Evolutionary conservation across 441 rosid species (phyloP), one percentile per base, ranked within the genome.

Genomic region (Gossypium lobatum): DNA sequence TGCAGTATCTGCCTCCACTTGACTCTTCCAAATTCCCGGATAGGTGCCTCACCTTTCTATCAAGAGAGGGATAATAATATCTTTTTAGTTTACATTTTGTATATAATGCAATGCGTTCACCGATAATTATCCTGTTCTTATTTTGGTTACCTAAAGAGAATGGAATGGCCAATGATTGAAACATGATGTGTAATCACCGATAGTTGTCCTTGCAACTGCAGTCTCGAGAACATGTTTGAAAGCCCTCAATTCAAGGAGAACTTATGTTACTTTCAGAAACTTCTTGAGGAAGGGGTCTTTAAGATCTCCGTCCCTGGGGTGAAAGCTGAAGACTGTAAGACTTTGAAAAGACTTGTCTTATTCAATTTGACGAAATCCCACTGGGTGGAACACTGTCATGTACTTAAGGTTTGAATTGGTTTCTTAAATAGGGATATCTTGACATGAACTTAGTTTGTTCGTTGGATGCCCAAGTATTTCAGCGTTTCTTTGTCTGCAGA

Each of bases 221-320:
- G 99, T 87, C 84, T 90, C 71, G 67, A 79, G 83, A 78, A 73
- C 83, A 83, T 91, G 98, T 95, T 91, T 46, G 86, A 85, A 75
- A 89, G 95, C 83, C 83, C 77, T 78, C 96, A 89, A 70, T 93
- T 90, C 84, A 89, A 88, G 93, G 97, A 93, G 82, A 90, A 91
- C 79, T 77, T 89, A 77, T 79, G 82, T 78, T 85, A 84, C 82
- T 88, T 90, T 70, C 93, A 91, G 80, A 79, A 85, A 70, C 85
- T 95, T 78, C 91, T 91, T 53, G 85, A 80, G 31, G 93, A 91
- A 83, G 98, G 99, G 79, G 82, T 93, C 69, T 93, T 90, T 78
- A 97, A 91, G 76, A 75, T 83, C 72, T 86, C 93, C 45, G 74
- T 76, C 55, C 62, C 79, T 5, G 91, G 83, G 75, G 85, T 74